A percentile compares a stretch with the other conserved stretches of the same genome.
These are phyloP conservation scores for Stenogyne calaminthoides DNA, from an alignment of 305 asterid genomes.

Conservation along the genomic window DNA sequence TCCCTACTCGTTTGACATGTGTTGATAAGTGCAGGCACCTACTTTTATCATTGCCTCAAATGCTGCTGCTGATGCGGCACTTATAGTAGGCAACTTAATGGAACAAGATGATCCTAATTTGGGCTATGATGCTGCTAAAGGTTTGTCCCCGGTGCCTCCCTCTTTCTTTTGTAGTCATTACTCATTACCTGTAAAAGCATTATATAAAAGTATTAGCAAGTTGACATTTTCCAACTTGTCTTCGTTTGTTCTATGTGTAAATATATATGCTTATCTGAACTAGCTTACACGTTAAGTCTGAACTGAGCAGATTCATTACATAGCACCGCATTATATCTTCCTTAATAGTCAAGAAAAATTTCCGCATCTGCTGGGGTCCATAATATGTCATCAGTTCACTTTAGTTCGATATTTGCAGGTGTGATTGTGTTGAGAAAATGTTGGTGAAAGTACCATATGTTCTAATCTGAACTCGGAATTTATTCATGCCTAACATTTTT, in stretches of 20 bases:
- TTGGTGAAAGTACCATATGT: too few relatives aligned
- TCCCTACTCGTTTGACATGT: too few relatives aligned
- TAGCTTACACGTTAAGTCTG: not conserved
- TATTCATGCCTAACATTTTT: too few relatives aligned
- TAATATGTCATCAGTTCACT: not conserved
- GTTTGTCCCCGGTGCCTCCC: too few relatives aligned
- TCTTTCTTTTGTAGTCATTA: too few relatives aligned
- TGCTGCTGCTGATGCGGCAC: slow-evolving; percentile 75
- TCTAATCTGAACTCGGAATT: too few relatives aligned
- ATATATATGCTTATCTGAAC: not conserved
- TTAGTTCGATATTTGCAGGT: not conserved
- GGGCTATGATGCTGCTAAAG: too few relatives aligned
- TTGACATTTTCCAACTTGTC: too few relatives aligned
- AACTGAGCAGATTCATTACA: not conserved
- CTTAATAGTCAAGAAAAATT: not conserved
- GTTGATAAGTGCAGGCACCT: too few relatives aligned
- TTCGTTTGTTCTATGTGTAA: not conserved
- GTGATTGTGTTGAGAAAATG: not conserved
- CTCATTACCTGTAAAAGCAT: too few relatives aligned
- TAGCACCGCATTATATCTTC: not conserved
- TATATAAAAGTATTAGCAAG: too few relatives aligned
- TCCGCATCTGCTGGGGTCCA: not conserved
- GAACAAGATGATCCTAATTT: slow-evolving; percentile 74
- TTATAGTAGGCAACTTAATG: slow-evolving; percentile 69
- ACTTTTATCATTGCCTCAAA: too few relatives aligned